Evolutionary conservation across 768 basidiomycete species (phyloP), one percentile per base, ranked within the genome.

Genomic region (Leccinum barrowsii): DNA sequence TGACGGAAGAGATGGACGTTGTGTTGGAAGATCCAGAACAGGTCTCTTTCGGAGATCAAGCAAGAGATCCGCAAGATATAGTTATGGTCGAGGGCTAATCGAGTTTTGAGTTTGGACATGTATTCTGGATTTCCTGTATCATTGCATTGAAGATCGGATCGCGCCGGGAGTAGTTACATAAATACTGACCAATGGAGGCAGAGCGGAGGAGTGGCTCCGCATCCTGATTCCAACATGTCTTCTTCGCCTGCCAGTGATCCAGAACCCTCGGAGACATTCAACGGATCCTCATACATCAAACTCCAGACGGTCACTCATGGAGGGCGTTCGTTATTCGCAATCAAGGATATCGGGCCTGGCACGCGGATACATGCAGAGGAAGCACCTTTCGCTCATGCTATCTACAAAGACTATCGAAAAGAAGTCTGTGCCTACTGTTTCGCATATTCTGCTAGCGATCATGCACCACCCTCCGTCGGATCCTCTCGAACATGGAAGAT

Each of bases 391-490:
- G 77, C 81, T 1, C 77, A 77, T 52, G 83, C 85, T 34, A 75
- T 89, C 52, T 82, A 82, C 69, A 83, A 79, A 64, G 80, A 80
- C 59, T 88, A 86, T 62, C 78, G 84, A 42, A 85, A 82, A 67
- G 86, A 87, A 67, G 84, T 86, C 50, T 89, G 86, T 63, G 81
- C 78, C 10, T 74, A 80, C 65, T 89, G 87, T 70, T 87, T 85
- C 66, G 77, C 78, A 40, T 87, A 87, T 65, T 77, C 82, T 24
- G 70, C 67, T 22, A 65, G 74, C 56, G 71, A 73, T 52, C 51
- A 67, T 17, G 60, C 57, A 1, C 59, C 59, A 12, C 56, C 37
- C 12, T 56, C 46, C n/a, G 63, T 70, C 32, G 50, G 54, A 32
- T 22, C 57, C 19, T 68, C 70, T 49, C 71, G 71, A 73, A 74